Percentiles rank a stretch among this genome's conserved stretches.
These are phyloP conservation scores for Yamadazyma kanchanaburiensis DNA, from an alignment of 1,139 yeast species.

Conservation along the genomic window DNA sequence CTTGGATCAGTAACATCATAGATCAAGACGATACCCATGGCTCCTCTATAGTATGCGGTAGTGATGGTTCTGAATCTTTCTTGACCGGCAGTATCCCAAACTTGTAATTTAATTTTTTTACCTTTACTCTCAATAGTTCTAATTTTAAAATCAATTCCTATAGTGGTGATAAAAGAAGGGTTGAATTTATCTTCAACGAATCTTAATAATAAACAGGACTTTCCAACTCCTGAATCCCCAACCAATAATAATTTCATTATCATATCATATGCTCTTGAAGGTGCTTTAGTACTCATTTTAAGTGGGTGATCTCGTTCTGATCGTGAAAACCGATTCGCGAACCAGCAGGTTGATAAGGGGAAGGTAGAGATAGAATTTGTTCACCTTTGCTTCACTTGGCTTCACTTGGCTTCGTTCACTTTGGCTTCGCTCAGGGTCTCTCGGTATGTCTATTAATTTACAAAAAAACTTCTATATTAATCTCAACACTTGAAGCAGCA, in stretches of 20 bases:
- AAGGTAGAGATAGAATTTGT: too few species aligned
- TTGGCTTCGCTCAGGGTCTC: too few species aligned
- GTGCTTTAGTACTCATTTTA: constrained; percentile 56
- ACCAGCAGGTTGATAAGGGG: too few species aligned
- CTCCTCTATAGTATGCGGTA: constrained; percentile 96
- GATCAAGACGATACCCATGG: constrained; percentile 89
- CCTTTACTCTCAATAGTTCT: constrained; percentile 97
- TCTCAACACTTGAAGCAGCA: constrained; percentile 88
- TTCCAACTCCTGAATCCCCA: constrained; percentile 98
- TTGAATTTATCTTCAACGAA: constrained; percentile 98
- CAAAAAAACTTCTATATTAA: constrained; percentile 79
- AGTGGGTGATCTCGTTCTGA: too few species aligned
- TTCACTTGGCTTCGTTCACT: too few species aligned
- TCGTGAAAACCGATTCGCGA: too few species aligned
- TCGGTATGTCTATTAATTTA: constrained; percentile 13
- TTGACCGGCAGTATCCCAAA: constrained; percentile 99
- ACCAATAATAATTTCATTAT: constrained; percentile 90
- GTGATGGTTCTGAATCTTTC: constrained; percentile 98
- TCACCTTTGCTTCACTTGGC: too few species aligned
- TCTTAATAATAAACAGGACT: constrained; percentile 89
- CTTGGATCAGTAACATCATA: constrained; percentile 93
- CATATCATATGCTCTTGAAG: constrained; percentile 85
- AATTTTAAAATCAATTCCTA: constrained; percentile 97
- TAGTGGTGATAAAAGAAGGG: constrained; percentile 94
- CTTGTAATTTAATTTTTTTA: constrained; percentile 93